phyloP scores from a whole-genome alignment of 2,329 filamentous ascomycete species.

The Calycina herbarum region DNA sequence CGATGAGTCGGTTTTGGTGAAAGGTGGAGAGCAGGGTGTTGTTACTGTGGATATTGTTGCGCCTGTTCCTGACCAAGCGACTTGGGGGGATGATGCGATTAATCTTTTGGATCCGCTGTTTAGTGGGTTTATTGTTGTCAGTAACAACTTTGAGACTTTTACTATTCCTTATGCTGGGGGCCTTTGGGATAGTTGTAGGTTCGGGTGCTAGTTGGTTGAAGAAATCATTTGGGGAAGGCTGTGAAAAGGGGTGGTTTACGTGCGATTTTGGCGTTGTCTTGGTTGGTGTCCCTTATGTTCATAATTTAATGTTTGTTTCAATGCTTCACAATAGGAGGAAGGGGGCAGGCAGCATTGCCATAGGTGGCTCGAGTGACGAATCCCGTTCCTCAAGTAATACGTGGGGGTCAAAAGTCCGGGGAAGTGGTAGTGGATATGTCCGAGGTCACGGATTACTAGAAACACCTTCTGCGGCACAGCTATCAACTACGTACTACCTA shows the following conservation, averaged over 20 bases:
- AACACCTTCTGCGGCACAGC: no score
- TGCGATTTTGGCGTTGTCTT: not conserved
- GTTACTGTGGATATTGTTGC: not conserved
- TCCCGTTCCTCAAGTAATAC: no score
- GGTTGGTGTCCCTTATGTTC: no score
- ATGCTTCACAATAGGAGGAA: no score
- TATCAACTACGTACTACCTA: no score
- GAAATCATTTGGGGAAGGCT: not conserved
- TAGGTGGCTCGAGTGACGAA: no score
- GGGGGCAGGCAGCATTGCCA: no score
- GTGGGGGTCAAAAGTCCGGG: no score
- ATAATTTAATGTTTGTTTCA: no score
- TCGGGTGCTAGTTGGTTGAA: not conserved
- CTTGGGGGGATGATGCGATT: not conserved
- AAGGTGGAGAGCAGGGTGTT: not conserved
- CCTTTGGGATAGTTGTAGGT: conserved; percentile 2
- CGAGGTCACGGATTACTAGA: no score
- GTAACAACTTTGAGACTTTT: not conserved
- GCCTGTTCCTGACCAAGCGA: not conserved
- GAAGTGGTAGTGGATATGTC: no score
- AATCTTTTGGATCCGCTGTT: not conserved
- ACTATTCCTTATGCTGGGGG: conserved; percentile 7
- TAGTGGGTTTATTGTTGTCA: conserved; percentile 1
- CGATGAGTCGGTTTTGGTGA: not conserved
- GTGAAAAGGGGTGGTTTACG: not conserved